Base-by-base conservation (phyloP, 2,329 filamentous ascomycete genomes). In the Exophiala calicioides region DNA sequence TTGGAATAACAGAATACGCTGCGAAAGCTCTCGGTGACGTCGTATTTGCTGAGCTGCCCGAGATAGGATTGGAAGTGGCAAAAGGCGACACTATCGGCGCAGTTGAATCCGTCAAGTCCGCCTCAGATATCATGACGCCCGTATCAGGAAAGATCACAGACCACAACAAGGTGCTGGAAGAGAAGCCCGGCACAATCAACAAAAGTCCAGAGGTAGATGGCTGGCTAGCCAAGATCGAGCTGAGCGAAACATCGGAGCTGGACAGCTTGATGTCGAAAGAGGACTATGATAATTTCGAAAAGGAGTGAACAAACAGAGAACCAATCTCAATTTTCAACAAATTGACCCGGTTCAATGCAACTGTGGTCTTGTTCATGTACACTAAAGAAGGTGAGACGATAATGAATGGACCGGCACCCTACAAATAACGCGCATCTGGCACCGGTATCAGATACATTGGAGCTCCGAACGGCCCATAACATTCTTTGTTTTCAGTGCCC, bases 41-140 rank as follows among this genome's bases (percentile, higher is more conserved):
- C 50, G 91, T 98, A 65, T 98, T 87, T 75, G 90, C 97, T 63
- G 93, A 98, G 77, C 85, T 98, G 21, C 93, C 93, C 46, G 76
- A 84, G 58, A 65, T 77, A 45, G 85, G 82, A 57, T 74, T 83
- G 59, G 80, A 85, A 61, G 79, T 95, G 52, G 70, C 72, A 48
- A 79, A 83, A 47, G 90, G 90, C 62, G 91, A 97, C 65, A 78
- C 86, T 56, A 86, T 97, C 59, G 93, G 93, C 58, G 90, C 91
- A 51, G 91, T 98, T 60, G 93, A 98, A 76, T 96, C 90, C 2
- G 93, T 98, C 70, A 98, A 98, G 79, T 93, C 86, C 54, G 93
- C 93, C n/a, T 91, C 88, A 55, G 93, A 98, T 68, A 95, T 98
- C 76, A 86, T 95, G 73, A 84, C 89, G 10, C 93, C 93, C 13